These are phyloP conservation scores for Phytopythium cucurbitacearum DNA, from an alignment of 352 stramenopile genomes.

Conservation along the genomic window DNA sequence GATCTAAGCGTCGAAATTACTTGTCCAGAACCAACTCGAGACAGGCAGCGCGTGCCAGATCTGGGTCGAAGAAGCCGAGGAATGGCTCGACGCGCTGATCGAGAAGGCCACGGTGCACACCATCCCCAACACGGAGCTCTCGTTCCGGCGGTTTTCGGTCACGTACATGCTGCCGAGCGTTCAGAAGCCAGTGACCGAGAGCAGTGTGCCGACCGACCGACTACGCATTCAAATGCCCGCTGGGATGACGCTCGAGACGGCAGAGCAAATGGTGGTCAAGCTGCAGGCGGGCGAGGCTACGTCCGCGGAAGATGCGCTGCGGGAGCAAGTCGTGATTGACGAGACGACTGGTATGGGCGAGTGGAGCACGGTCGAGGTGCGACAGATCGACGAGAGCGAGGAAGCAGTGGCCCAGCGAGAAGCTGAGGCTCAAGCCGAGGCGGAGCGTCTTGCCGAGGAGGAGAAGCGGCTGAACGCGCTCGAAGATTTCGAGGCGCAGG, in stretches of 20 bases:
- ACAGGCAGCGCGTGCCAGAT: slow-evolving; percentile 74
- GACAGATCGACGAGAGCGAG: slow-evolving; percentile 68
- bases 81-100: slow-evolving; percentile 75
- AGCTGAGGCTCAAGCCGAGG: slow-evolving; percentile 38
- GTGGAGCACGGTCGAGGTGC: slow-evolving; percentile 75
- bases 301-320: slow-evolving; percentile 8
- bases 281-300: slow-evolving; percentile 22
- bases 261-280: slow-evolving; percentile 57
- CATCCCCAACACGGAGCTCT: slow-evolving; percentile 64
- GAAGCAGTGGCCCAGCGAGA: slow-evolving; percentile 51
- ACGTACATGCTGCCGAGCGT: slow-evolving; percentile 55
- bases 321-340: slow-evolving; percentile 34
- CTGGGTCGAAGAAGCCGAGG: slow-evolving; percentile 70
- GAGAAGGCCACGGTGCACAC: slow-evolving; percentile 50
- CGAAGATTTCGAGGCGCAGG: slow-evolving; percentile 60
- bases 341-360: slow-evolving; percentile 77
- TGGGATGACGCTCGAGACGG: slow-evolving; percentile 57
- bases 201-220: slow-evolving; percentile 45
- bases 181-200: slow-evolving; percentile 36
- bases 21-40: slow-evolving; percentile 38
- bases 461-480: slow-evolving; percentile 52
- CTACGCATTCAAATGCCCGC: slow-evolving; percentile 63
- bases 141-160: slow-evolving; percentile 56
- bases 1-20: neutral
- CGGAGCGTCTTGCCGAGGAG: slow-evolving; percentile 32